A percentile compares a stretch with the other conserved stretches of the same genome.
phyloP scores from a whole-genome alignment of 2,329 filamentous ascomycete genomes.

The Macrophomina phaseolina region DNA sequence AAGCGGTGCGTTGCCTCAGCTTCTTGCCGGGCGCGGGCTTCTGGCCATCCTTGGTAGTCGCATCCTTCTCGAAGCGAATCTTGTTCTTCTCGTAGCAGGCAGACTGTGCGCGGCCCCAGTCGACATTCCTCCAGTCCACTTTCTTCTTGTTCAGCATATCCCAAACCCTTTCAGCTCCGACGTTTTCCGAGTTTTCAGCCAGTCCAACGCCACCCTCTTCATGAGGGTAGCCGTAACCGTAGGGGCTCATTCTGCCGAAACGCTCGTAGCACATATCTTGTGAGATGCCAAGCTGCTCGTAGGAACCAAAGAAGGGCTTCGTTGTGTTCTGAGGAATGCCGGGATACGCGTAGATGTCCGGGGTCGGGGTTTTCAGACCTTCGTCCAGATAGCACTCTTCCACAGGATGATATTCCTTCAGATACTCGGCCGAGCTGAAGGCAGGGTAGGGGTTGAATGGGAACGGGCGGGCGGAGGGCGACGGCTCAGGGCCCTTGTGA shows the following conservation, averaged over 20 bases:
- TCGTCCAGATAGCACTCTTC: constrained; percentile 68
- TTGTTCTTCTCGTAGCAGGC: constrained; percentile 57
- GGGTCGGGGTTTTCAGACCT: constrained; percentile 55
- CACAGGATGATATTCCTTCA: constrained; percentile 58
- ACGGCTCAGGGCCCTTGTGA: constrained; percentile 39
- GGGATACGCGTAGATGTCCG: constrained; percentile 70
- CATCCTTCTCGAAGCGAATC: constrained; percentile 50
- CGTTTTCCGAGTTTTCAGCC: constrained; percentile 50
- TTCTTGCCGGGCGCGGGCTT: constrained; percentile 44
- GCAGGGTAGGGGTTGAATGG: constrained; percentile 54
- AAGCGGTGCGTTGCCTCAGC: constrained; percentile 69
- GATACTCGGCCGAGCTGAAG: constrained; percentile 50
- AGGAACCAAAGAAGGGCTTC: constrained; percentile 55
- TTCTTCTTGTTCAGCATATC: constrained; percentile 60
- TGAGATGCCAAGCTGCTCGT: constrained; percentile 53
- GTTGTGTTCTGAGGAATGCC: constrained; percentile 57
- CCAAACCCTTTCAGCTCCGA: constrained; percentile 59
- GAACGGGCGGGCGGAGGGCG: constrained; percentile 43
- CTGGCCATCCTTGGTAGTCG: constrained; percentile 33
- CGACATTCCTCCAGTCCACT: constrained; percentile 54
- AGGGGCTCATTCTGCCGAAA: constrained; percentile 56
- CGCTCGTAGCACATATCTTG: constrained; percentile 58
- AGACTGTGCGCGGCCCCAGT: constrained; percentile 56
- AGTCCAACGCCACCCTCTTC: constrained; percentile 57
- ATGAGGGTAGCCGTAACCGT: constrained; percentile 57